A percentile compares a stretch with the other conserved stretches of the same genome.
Conservation (phyloP, 805 yeast species). For the Yarrowia porcina region DNA sequence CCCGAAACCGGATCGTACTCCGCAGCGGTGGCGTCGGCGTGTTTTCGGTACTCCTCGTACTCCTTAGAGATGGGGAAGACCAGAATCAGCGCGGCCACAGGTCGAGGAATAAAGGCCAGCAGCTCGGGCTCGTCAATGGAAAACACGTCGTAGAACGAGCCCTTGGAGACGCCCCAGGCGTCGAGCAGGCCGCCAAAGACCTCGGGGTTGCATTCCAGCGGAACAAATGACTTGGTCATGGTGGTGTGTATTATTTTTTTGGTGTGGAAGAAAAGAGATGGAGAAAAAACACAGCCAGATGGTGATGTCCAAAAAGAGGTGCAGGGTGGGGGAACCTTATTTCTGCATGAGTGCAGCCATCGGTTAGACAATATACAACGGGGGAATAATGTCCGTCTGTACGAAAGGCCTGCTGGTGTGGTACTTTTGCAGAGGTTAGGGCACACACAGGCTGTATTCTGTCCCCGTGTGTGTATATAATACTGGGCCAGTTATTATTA, state of each 20-base stretch:
- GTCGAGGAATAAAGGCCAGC: slow-evolving; percentile 75
- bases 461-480: too few species aligned
- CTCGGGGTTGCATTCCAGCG: slow-evolving; percentile 86
- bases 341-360: background rate
- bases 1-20: slow-evolving; percentile 35
- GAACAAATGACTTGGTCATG: slow-evolving; percentile 48
- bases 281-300: background rate
- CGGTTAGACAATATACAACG: background rate
- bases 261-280: background rate
- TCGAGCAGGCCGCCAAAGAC: slow-evolving; percentile 69
- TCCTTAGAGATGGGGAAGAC: slow-evolving; percentile 72
- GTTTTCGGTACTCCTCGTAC: slow-evolving; percentile 52
- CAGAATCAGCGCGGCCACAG: slow-evolving; percentile 69
- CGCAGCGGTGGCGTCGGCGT: slow-evolving; percentile 42
- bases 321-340: background rate
- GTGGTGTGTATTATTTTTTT: background rate
- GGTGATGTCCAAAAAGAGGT: slow-evolving; percentile 11
- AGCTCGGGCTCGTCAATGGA: slow-evolving; percentile 83
- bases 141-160: slow-evolving; percentile 73
- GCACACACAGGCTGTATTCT: too few species aligned
- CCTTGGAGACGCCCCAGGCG: slow-evolving; percentile 61
- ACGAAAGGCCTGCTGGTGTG: too few species aligned
- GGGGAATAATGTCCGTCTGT: background rate
- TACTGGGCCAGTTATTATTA: too few species aligned
- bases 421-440: too few species aligned